A percentile compares a stretch with the other conserved stretches of the same genome.
Conservation (phyloP, 495 filamentous ascomycete genomes). For the Neurospora tetrasperma region DNA sequence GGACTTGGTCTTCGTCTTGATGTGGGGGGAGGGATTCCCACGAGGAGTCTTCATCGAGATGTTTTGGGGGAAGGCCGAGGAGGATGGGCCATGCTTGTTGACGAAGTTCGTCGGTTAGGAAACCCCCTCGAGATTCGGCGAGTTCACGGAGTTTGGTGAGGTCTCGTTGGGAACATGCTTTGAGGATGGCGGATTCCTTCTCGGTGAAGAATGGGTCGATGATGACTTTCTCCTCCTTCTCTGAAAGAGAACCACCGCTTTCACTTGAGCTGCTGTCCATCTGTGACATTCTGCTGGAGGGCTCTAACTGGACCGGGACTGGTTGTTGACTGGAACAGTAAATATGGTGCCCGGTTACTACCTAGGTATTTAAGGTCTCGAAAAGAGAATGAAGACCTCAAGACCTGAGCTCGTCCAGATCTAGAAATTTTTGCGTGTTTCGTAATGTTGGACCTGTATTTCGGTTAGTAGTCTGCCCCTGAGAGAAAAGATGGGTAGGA, state of each 20-base stretch:
- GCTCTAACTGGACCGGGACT: neutral
- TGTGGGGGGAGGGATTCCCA: constrained; percentile 55
- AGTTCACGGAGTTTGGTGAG: constrained; percentile 50
- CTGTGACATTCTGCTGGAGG: neutral
- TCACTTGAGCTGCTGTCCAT: constrained; percentile 8
- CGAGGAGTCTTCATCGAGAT: constrained; percentile 16
- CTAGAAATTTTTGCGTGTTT: no score
- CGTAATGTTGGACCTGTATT: neutral
- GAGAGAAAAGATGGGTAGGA: neutral
- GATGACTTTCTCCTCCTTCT: constrained; percentile 6
- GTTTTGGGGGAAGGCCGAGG: constrained; percentile 41
- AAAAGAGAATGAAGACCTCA: neutral
- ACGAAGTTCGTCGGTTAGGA: constrained; percentile 73
- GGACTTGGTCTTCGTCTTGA: constrained; percentile 78
- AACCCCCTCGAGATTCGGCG: constrained; percentile 64
- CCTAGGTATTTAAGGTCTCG: neutral
- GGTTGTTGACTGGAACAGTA: neutral
- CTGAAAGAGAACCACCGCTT: neutral
- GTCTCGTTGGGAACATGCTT: constrained; percentile 58
- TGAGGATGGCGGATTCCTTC: constrained; percentile 39
- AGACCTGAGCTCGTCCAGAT: no score
- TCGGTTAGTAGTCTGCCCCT: neutral
- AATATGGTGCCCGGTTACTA: neutral
- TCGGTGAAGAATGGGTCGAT: neutral
- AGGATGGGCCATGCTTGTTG: constrained; percentile 76